Evolutionary conservation across 768 basidiomycete species (phyloP).

Genomic region (Amanita molliuscula): DNA sequence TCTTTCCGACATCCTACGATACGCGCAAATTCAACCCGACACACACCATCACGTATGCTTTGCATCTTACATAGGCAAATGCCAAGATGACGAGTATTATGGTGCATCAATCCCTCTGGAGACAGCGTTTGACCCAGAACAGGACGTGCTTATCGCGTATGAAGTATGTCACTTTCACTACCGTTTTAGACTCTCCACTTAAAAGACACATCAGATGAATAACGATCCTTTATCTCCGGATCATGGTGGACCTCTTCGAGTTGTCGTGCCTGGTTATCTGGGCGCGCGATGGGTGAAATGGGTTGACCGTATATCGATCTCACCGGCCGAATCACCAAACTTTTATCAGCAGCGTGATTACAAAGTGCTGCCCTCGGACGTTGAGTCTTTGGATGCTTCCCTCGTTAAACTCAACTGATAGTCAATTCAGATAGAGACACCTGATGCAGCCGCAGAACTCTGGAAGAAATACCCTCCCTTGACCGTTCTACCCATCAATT

Average conservation of each 20-base stretch:
- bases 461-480: conserved; percentile 53
- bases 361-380: conserved; percentile 46
- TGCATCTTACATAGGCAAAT: conserved; percentile 45
- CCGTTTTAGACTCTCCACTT: neutral
- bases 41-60: conserved; percentile 45
- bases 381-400: conserved; percentile 14
- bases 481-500: conserved; percentile 51
- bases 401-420: conserved; percentile 8
- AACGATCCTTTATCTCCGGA: conserved; percentile 43
- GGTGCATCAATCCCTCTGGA: conserved; percentile 52
- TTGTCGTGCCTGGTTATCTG: conserved; percentile 56
- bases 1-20: conserved; percentile 44
- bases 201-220: conserved; percentile 44
- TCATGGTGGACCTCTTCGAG: conserved; percentile 58
- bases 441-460: conserved; percentile 29
- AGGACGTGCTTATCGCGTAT: conserved; percentile 51
- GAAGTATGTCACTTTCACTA: conserved; percentile 27
- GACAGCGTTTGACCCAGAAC: conserved; percentile 33
- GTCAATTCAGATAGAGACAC: conserved; percentile 29
- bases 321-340: conserved; percentile 46
- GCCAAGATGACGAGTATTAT: conserved; percentile 53
- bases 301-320: conserved; percentile 51
- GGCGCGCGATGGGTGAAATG: conserved; percentile 75
- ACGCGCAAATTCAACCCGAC: conserved; percentile 25
- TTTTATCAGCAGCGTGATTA: conserved; percentile 70